Base-by-base conservation (phyloP, 2,329 filamentous ascomycete genomes). In the Leptographium radiaticola region DNA sequence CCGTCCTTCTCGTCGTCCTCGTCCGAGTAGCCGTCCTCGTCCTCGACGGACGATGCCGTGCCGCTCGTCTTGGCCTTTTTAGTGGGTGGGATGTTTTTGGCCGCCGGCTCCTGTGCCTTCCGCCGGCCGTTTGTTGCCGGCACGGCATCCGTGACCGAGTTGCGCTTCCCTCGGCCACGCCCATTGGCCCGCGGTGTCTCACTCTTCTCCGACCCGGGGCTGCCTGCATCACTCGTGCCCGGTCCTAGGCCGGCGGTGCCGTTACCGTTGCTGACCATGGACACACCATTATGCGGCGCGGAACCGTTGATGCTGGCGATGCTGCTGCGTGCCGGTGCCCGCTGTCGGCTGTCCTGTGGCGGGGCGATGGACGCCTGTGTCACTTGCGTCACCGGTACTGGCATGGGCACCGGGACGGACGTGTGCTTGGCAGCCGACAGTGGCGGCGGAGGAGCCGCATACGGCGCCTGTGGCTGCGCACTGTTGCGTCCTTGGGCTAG, bases 51-150 rank as follows among this genome's bases (percentile, higher is more conserved):
- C 9, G 44, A 42, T 2, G 45, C 30, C 4, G 15, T 40, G 15
- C 51, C 53, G 56, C 73, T 80, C 4, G 67, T 75, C 70, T 90
- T 93, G 1, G 77, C 65, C 67, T 87, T 91, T 70, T 96, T 96
- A 53, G 56, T 70, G 4, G 74, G 69, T 2, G 83, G 76, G 3
- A 74, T 78, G 67, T 89, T 93, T 6, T 70, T 62, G 1, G 74
- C 74, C 2, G 77, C 65, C 3, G 81, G 75, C 10, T 94, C 89
- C 8, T 49, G 49, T 1, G 84, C 84, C 70, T 95, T 96, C 61
- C 89, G 80, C 58, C 89, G 81, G 49, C 84, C 83, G 59, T 84
- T 87, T 1, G 72, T 68, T 2, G 78, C 63, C 4, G 70, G 60
- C 2, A 56, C 57, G 13, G 59, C 58, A 0, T 68, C 65, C 2